Percentiles rank a stretch among this genome's conserved stretches.
These are phyloP conservation scores for Apiospora marii DNA, from an alignment of 2,329 filamentous ascomycete genomes.

Conservation along the genomic window DNA sequence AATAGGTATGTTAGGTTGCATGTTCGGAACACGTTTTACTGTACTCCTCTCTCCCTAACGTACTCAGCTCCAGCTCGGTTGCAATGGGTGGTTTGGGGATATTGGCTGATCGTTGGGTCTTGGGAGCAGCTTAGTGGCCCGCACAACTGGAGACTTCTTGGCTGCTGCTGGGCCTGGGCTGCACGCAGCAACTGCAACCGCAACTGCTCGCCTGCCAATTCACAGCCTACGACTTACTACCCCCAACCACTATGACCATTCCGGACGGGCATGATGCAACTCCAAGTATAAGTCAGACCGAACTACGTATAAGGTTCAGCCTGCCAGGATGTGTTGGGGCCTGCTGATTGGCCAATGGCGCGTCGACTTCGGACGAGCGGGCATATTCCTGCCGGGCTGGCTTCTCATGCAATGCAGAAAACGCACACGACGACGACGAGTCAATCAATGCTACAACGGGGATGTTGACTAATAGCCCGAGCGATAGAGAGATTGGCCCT, in stretches of 20 bases:
- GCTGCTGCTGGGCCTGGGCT: not conserved
- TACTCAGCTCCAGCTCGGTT: slow-evolving; percentile 8
- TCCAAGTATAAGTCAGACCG: not conserved
- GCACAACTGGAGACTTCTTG: slow-evolving; percentile 21
- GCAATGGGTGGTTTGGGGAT: slow-evolving; percentile 5
- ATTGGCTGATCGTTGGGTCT: not conserved
- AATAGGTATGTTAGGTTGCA: not conserved
- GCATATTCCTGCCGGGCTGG: not conserved
- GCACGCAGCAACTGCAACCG: not conserved
- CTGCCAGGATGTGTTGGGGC: not conserved
- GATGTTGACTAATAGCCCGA: slow-evolving; percentile 9
- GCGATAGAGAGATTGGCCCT: not conserved
- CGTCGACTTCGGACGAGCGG: slow-evolving; percentile 1
- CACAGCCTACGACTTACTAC: not conserved
- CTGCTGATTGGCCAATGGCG: not conserved
- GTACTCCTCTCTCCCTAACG: not conserved
- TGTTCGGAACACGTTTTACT: not conserved
- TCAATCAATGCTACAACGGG: not conserved
- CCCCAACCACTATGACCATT: not conserved
- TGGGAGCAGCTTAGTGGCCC: not conserved
- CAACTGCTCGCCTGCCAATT: not conserved
- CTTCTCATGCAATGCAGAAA: not conserved
- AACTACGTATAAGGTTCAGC: not conserved
- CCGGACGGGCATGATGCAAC: slow-evolving; percentile 5
- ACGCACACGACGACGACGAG: not conserved